These are phyloP conservation scores for Gonapodya sp. DNA, from an alignment of 192 early-diverging fungal genomes.

Conservation along the genomic window DNA sequence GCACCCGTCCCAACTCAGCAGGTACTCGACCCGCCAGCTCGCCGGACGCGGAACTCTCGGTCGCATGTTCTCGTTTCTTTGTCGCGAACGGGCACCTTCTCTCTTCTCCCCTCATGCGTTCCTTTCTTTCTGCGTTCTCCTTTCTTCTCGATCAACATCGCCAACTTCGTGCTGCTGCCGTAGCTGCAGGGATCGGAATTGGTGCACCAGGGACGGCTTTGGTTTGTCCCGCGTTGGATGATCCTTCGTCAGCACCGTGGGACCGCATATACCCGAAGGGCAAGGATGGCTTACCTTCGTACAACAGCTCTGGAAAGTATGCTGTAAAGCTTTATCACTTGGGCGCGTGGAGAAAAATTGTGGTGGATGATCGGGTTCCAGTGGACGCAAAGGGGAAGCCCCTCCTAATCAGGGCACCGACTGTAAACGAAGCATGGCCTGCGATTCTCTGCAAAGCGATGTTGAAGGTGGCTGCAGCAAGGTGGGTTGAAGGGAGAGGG, in stretches of 20 bases:
- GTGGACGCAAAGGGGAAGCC: constrained; percentile 39
- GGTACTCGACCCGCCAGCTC: background rate
- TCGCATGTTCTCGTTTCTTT: constrained; percentile 28
- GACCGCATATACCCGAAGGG: constrained; percentile 50
- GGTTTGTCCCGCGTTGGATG: constrained; percentile 22
- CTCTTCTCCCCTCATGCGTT: constrained; percentile 34
- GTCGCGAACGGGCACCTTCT: constrained; percentile 40
- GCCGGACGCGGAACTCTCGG: background rate
- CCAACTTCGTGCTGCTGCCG: background rate
- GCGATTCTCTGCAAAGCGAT: constrained; percentile 46
- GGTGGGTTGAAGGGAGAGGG: constrained; percentile 13
- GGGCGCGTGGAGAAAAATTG: constrained; percentile 48
- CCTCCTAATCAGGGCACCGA: constrained; percentile 26
- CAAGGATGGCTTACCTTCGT: constrained; percentile 48
- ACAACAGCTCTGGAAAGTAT: constrained; percentile 48
- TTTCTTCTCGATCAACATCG: constrained; percentile 36
- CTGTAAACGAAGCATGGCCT: constrained; percentile 44
- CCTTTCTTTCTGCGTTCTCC: constrained; percentile 31
- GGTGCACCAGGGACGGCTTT: constrained; percentile 17
- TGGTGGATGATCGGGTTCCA: constrained; percentile 51
- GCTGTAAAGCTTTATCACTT: constrained; percentile 52
- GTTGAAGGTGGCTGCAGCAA: constrained; percentile 41
- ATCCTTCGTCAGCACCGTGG: constrained; percentile 37
- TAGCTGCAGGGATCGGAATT: background rate
- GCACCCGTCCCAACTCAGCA: background rate